Conservation (phyloP, 2,329 filamentous ascomycete genomes). For the Trichoderma sp. region DNA sequence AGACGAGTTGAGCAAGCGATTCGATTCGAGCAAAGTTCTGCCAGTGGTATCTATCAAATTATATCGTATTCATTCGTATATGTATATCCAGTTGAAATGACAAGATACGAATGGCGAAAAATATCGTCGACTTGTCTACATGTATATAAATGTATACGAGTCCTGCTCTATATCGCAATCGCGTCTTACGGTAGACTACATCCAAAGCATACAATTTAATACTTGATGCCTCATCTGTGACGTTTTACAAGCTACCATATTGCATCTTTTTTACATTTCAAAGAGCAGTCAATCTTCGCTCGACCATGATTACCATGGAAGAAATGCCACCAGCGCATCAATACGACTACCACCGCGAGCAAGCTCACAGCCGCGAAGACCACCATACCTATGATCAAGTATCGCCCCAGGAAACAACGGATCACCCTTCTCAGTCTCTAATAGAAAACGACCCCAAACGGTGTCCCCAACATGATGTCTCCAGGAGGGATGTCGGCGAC, state of each 20-base stretch:
- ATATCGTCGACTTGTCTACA: background rate
- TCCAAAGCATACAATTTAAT: background rate
- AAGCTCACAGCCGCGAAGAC: background rate
- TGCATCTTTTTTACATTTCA: background rate
- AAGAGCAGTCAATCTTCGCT: background rate
- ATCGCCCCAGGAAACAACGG: background rate
- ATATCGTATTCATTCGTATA: background rate
- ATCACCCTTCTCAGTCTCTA: background rate
- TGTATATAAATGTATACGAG: background rate
- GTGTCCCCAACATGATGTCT: background rate
- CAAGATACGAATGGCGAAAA: accelerated
- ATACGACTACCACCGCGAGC: background rate
- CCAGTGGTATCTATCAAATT: background rate
- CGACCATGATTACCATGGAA: background rate
- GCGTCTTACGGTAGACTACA: background rate
- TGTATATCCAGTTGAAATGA: background rate
- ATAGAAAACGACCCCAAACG: background rate
- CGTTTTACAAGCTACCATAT: background rate
- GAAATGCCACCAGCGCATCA: background rate
- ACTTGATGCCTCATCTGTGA: background rate
- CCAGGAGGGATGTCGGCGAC: background rate
- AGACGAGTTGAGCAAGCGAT: background rate
- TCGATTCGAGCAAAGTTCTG: background rate
- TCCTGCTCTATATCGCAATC: background rate
- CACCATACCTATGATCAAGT: background rate